A percentile compares a stretch with the other conserved stretches of the same genome.
Evolutionary conservation across 768 basidiomycete genomes (phyloP).

Genomic region (Lactarius quietus): DNA sequence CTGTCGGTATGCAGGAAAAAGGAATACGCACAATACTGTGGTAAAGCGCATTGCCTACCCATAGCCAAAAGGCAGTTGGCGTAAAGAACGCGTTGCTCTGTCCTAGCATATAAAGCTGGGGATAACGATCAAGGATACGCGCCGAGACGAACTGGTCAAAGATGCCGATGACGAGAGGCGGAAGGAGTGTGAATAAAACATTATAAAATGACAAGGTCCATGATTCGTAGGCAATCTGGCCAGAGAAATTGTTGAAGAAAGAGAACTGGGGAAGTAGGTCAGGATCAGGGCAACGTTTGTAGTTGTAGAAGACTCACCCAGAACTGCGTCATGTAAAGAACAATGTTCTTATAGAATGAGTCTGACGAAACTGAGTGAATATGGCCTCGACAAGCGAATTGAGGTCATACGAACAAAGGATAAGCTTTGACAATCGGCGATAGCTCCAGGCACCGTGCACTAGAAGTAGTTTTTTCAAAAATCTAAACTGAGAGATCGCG

Average conservation of each 20-base stretch:
- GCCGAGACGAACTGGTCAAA: conserved; percentile 99
- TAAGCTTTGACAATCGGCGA: conserved; percentile 88
- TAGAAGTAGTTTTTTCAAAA: conserved; percentile 87
- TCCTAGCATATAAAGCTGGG: conserved; percentile 91
- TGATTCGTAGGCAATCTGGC: conserved; percentile 97
- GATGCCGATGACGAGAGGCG: conserved; percentile 94
- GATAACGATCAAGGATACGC: conserved; percentile 93
- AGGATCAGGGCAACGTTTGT: conserved; percentile 21
- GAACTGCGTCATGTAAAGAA: conserved; percentile 97
- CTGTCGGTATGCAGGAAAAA: background rate
- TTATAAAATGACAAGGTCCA: conserved; percentile 99
- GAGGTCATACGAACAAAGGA: conserved; percentile 67
- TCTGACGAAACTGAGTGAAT: conserved; percentile 43
- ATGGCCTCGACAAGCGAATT: conserved; percentile 8
- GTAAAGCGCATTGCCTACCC: conserved; percentile 85
- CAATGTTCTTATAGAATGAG: conserved; percentile 99
- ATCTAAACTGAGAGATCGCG: conserved; percentile 97
- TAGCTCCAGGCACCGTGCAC: conserved; percentile 99
- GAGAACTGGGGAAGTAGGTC: conserved; percentile 65
- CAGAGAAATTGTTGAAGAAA: conserved; percentile 99
- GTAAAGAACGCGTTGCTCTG: conserved; percentile 94
- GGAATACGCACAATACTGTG: conserved; percentile 69
- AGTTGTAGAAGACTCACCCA: conserved; percentile 59
- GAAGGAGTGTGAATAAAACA: conserved; percentile 92
- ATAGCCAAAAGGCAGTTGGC: conserved; percentile 87